Evolutionary conservation across 2,329 filamentous ascomycete genomes (phyloP).

Genomic region (Stemphylium vesicarium): DNA sequence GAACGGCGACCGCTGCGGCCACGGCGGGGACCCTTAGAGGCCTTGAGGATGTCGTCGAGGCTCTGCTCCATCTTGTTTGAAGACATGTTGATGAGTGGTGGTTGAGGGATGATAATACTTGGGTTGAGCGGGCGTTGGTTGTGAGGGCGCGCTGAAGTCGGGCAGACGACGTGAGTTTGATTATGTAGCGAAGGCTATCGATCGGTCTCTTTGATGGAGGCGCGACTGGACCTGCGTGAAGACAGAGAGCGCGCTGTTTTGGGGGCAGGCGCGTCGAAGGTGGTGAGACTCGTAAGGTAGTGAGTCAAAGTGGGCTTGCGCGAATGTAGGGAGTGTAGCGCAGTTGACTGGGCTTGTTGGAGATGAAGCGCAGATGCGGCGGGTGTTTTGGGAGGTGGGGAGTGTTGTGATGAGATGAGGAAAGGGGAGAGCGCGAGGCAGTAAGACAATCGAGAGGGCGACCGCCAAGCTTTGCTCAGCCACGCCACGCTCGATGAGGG

Average conservation of each 20-base stretch:
- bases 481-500: not conserved
- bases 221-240: constrained; percentile 12
- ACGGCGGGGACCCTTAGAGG: constrained; percentile 57
- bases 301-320: constrained; percentile 19
- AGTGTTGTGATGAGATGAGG: constrained; percentile 16
- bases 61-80: constrained; percentile 89
- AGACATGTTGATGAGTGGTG: constrained; percentile 35
- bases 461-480: constrained; percentile 14
- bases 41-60: constrained; percentile 95
- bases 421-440: constrained; percentile 20
- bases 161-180: constrained; percentile 18
- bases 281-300: constrained; percentile 15
- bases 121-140: constrained; percentile 16
- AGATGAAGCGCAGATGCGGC: constrained; percentile 16
- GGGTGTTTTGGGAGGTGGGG: constrained; percentile 7
- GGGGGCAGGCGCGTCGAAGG: constrained; percentile 28
- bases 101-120: constrained; percentile 18
- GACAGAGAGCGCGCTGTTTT: constrained; percentile 25
- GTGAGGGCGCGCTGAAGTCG: constrained; percentile 19
- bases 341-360: constrained; percentile 12
- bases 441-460: constrained; percentile 21
- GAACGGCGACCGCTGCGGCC: constrained; percentile 55
- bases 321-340: constrained; percentile 20
- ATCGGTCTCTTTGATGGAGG: constrained; percentile 13
- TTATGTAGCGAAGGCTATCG: constrained; percentile 6